Percentiles rank a stretch among this genome's conserved stretches.
phyloP scores from a whole-genome alignment of 2,329 filamentous ascomycete species.

The Sarocladium strictum region DNA sequence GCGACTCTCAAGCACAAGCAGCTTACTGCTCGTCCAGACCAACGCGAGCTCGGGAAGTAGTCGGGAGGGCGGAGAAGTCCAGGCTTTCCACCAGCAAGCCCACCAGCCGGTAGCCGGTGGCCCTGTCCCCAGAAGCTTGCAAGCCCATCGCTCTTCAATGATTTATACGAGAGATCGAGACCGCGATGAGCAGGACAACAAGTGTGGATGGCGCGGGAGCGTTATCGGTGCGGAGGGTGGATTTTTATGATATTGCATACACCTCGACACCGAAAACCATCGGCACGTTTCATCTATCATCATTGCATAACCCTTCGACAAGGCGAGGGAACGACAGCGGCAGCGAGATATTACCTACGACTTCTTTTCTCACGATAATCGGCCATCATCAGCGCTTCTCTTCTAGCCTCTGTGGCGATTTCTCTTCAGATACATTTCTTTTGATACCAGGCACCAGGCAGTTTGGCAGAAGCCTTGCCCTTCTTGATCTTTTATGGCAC shows the following conservation, averaged over 20 bases:
- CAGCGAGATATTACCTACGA: background rate
- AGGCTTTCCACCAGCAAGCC: constrained; percentile 29
- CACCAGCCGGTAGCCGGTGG: constrained; percentile 18
- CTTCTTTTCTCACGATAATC: constrained; percentile 2
- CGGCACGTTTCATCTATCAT: background rate
- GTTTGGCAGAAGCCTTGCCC: background rate
- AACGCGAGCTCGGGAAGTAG: constrained; percentile 45
- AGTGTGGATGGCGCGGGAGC: constrained; percentile 52
- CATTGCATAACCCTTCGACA: background rate
- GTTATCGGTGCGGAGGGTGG: constrained; percentile 48
- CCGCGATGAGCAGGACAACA: constrained; percentile 32
- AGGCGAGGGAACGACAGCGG: background rate
- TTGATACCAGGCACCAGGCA: constrained; percentile 5
- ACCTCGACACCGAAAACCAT: background rate
- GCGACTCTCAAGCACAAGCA: constrained; percentile 55
- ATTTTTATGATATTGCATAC: constrained; percentile 37
- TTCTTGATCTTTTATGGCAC: background rate
- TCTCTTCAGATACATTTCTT: background rate
- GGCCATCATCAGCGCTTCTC: background rate
- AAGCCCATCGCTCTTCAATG: background rate
- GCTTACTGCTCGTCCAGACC: constrained; percentile 52
- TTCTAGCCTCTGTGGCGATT: background rate
- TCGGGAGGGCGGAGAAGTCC: constrained; percentile 37
- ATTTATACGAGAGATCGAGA: constrained; percentile 26
- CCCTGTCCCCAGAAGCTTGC: constrained; percentile 15